These are phyloP conservation scores for Exophiala spinifera DNA, from an alignment of 2,329 filamentous ascomycete genomes.

Conservation along the genomic window DNA sequence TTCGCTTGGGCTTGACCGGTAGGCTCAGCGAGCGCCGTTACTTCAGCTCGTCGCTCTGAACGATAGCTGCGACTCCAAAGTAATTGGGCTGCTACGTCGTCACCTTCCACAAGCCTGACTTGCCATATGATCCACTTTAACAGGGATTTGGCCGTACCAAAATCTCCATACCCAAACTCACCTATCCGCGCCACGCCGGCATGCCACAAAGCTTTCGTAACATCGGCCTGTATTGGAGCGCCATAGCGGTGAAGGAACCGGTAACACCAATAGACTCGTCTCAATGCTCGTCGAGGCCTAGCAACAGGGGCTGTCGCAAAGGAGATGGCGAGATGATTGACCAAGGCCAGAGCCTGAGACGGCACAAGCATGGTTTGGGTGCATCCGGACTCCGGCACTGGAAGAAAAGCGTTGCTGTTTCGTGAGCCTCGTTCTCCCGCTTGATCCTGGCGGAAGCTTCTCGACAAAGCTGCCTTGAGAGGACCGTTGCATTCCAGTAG, in stretches of 20 bases:
- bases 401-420: neutral
- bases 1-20: neutral
- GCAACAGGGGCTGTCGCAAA: slow-evolving; percentile 17
- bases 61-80: slow-evolving; percentile 20
- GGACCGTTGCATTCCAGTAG: slow-evolving; percentile 28
- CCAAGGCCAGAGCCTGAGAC: slow-evolving; percentile 12
- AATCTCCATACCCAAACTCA: slow-evolving; percentile 41
- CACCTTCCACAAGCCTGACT: slow-evolving; percentile 44
- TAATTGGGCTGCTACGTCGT: slow-evolving; percentile 36
- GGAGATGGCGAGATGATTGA: slow-evolving; percentile 22
- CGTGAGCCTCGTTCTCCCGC: neutral
- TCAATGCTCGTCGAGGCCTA: slow-evolving; percentile 41
- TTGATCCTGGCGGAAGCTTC: neutral
- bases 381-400: neutral
- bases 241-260: slow-evolving; percentile 42
- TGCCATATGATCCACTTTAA: slow-evolving; percentile 45
- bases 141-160: slow-evolving; percentile 33
- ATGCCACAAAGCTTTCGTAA: slow-evolving; percentile 51
- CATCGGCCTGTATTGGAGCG: slow-evolving; percentile 41
- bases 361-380: neutral
- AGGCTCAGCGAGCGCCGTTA: slow-evolving; percentile 1
- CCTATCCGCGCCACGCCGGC: slow-evolving; percentile 48
- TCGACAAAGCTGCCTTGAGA: slow-evolving; percentile 8
- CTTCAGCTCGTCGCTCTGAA: neutral
- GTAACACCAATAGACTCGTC: slow-evolving; percentile 49